Evolutionary conservation across 129 eudicot genomes (phyloP), one percentile per base, ranked within the genome.

Genomic region (Sambucus nigra): DNA sequence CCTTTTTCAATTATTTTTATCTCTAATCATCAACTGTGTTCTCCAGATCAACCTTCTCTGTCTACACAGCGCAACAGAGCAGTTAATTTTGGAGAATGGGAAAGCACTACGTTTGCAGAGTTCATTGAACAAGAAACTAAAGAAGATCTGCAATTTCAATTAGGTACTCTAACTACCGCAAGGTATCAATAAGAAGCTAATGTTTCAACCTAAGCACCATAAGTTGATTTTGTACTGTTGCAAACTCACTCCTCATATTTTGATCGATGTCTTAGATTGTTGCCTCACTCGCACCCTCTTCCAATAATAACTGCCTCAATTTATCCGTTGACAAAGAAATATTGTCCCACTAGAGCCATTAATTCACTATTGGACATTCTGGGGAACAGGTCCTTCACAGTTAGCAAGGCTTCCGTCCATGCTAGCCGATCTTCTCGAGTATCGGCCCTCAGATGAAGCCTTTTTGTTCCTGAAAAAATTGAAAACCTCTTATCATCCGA

Each of bases 21-120:
- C 95, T 91, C 77, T 91, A 95, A 67, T 91, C 95, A 28, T 85
- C 98, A 33, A 91, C 98, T 35, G 98, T 91, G 57, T 85, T 91
- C 81, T 91, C 98, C 42, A 91, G 63, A 66, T 91, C 98, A 50
- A 91, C 98, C 72, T 91, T 91, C 67, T 91, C 98, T 64, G 98
- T 81, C 98, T 91, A 73, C 55, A 91, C 25, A 67, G 11, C 18
- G 63, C 61, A 66, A 42, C 60, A 62, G 28, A 51, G 40, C 10
- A 47, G 25, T 23, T 32, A 54, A 19, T 4, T 35, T 4, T 1
- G 13, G 54, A 44, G 33, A 31, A 40, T 4, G 53, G 41, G 7
- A 7, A 38, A 50, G 56, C 63, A n/a, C n/a, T n/a, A n/a, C n/a
- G n/a, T 46, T 25, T n/a, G 32, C n/a, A 10, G 25, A 49, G n/a